phyloP scores from a whole-genome alignment of 176 grass and related monocot genomes.

The Alloteropsis semialata region DNA sequence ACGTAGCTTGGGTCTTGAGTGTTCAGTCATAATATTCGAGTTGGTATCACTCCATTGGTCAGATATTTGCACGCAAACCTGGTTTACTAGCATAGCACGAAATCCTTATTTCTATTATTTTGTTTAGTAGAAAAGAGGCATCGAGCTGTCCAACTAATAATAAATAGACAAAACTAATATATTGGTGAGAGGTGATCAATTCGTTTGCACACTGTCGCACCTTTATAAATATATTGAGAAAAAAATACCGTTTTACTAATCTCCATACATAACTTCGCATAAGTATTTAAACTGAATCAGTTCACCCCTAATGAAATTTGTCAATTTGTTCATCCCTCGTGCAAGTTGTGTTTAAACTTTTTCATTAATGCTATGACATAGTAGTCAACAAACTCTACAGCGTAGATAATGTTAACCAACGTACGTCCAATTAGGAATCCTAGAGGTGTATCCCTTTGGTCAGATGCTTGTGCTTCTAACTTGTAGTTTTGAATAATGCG shows the following conservation, averaged over 20 bases:
- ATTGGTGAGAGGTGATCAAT: neutral
- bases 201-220: too few relatives aligned
- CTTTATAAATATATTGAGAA: too few relatives aligned
- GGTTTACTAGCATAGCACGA: neutral
- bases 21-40: neutral
- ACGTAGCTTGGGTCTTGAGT: neutral
- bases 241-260: neutral
- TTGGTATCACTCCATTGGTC: neutral
- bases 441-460: neutral
- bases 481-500: neutral
- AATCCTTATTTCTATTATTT: neutral
- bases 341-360: neutral
- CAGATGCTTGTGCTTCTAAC: too few relatives aligned
- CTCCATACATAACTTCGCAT: neutral
- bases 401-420: neutral
- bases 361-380: neutral
- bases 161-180: neutral
- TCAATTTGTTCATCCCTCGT: too few relatives aligned
- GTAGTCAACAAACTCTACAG: neutral
- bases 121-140: neutral
- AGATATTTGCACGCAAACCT: neutral
- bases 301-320: too few relatives aligned
- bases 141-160: neutral
- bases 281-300: neutral
- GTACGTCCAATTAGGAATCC: neutral